Percentiles rank a stretch among this genome's conserved stretches.
Evolutionary conservation across 345 rosid genomes (phyloP).

Genomic region (Carallia pectinifolia): DNA sequence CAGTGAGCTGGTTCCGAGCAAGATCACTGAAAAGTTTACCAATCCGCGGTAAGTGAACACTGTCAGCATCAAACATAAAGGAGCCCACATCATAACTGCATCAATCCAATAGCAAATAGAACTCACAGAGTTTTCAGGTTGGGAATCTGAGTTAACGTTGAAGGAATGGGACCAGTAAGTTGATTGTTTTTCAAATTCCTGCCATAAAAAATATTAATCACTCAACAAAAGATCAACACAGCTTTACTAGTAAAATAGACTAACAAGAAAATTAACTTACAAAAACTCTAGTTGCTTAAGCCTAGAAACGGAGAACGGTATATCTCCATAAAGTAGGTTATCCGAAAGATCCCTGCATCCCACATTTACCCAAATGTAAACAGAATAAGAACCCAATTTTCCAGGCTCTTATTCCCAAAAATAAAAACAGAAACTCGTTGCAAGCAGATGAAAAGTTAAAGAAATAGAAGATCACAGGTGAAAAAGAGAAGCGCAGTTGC

Average conservation of each 20-base stretch:
- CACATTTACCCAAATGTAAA: neutral
- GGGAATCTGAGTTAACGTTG: slow-evolving; percentile 86
- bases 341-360: slow-evolving; percentile 69
- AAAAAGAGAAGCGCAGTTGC: slow-evolving; percentile 66
- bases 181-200: slow-evolving; percentile 85
- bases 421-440: neutral
- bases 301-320: slow-evolving; percentile 85
- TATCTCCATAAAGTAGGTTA: slow-evolving; percentile 70
- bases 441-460: neutral
- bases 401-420: too few species aligned
- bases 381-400: neutral
- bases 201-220: neutral
- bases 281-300: slow-evolving; percentile 72
- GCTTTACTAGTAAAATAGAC: too few species aligned
- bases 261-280: slow-evolving; percentile 28
- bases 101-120: neutral
- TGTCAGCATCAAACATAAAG: too few species aligned
- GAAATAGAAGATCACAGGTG: slow-evolving; percentile 44
- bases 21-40: slow-evolving; percentile 53
- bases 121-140: slow-evolving; percentile 80
- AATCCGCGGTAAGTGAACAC: neutral
- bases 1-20: slow-evolving; percentile 72
- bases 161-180: slow-evolving; percentile 88
- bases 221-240: too few species aligned
- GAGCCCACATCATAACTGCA: too few species aligned